Conservation (phyloP, 108 stramenopile genomes). For the Ochromonas danica region DNA sequence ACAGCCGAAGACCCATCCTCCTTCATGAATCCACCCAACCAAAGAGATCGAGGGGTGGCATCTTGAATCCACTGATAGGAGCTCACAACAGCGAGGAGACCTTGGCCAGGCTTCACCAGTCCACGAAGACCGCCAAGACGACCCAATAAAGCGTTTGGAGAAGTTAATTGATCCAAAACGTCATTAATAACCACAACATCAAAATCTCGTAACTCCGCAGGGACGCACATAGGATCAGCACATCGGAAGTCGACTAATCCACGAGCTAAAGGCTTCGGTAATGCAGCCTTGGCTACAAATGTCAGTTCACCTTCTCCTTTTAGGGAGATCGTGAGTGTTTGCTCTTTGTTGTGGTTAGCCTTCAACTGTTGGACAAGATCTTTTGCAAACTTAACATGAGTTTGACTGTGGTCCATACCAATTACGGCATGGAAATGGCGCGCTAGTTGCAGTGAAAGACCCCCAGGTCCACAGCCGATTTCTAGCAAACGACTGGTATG, state of each 20-base stretch:
- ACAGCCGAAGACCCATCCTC: conserved; percentile 21
- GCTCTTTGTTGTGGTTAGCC: no score
- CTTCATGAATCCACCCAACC: conserved; percentile 39
- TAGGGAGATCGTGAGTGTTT: background rate
- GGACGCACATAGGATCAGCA: conserved; percentile 49
- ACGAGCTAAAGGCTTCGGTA: background rate
- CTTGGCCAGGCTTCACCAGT: conserved; percentile 29
- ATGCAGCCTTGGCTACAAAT: background rate
- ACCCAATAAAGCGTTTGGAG: conserved; percentile 42
- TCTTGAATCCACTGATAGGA: conserved; percentile 46
- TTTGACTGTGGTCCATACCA: conserved; percentile 40
- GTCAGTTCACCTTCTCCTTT: conserved; percentile 33
- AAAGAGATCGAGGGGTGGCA: conserved; percentile 34
- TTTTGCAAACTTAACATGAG: conserved; percentile 22
- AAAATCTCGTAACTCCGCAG: conserved; percentile 41
- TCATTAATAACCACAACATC: conserved; percentile 47
- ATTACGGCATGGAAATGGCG: conserved; percentile 35
- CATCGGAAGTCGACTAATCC: conserved; percentile 27
- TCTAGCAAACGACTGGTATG: conserved; percentile 47
- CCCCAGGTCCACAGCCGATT: conserved; percentile 44
- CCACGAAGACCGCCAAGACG: conserved; percentile 48
- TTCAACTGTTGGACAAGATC: background rate
- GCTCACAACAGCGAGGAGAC: conserved; percentile 39
- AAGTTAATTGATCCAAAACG: conserved; percentile 41
- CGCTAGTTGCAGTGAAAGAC: conserved; percentile 38